Evolutionary conservation across 306 rosid genomes (phyloP), one percentile per base, ranked within the genome.

Genomic region (Fragaria nilgerrensis): DNA sequence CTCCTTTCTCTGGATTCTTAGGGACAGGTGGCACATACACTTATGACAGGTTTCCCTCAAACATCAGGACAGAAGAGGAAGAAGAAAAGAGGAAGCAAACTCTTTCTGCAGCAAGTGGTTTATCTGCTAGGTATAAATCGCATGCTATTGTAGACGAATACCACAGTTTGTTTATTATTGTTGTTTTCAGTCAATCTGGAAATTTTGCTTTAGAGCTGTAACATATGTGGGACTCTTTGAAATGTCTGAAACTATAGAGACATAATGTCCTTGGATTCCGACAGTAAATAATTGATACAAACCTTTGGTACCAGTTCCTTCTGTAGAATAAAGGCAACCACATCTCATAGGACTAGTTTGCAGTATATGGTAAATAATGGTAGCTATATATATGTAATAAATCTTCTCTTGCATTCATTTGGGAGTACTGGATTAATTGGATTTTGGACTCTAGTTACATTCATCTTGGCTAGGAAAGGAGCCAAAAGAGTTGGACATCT

Each of bases 21-120:
- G 99, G 89, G 52, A 84, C 91, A 65, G 94, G 92, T 86, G 91
- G 93, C 80, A 92, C 83, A 79, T 89, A 88, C 81, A 89, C 91
- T 29, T 87, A 92, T 76, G 96, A 95, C 81, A 86, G 97, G 82
- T 95, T 95, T 84, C 99, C 99, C 22, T 84, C 92, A 73, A 89
- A 81, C 83, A 79, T 84, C 80, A 88, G 92, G 86, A 87, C 94
- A 1, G 94, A 89, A 83, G 99, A 91, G 82, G 92, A 95, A 85
- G 92, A 89, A 87, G 99, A 95, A 84, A 91, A 92, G 87, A 86
- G 99, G 86, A 89, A 68, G 83, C 97, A 92, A 86, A 86, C 86
- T 83, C 98, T 95, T 80, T 90, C 94, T 39, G 86, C 90, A 45
- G 89, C 87, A 47, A 92, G 94, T 86, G 94, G 91, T 69, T 96